phyloP scores from a whole-genome alignment of 2,329 filamentous ascomycete genomes.

The Trichoderma sp. region DNA sequence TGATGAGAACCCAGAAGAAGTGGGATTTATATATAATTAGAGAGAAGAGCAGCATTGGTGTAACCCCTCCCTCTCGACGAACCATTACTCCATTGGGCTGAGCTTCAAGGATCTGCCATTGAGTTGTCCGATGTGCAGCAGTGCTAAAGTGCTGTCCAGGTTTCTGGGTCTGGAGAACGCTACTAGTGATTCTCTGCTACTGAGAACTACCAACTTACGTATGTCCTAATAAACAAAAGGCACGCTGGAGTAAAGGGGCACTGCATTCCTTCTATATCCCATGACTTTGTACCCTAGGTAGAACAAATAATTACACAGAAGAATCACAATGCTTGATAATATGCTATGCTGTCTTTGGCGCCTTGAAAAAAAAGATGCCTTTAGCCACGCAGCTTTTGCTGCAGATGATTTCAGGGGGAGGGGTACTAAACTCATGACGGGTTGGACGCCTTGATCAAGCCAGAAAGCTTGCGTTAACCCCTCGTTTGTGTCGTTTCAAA shows the following conservation, averaged over 20 bases:
- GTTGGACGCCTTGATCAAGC: conserved; percentile 1
- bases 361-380: neutral
- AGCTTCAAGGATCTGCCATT: neutral
- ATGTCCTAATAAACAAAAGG: neutral
- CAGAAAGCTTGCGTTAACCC: conserved; percentile 60
- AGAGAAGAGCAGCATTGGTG: neutral
- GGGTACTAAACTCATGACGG: neutral
- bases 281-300: neutral
- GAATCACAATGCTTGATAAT: neutral
- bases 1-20: neutral
- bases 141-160: neutral
- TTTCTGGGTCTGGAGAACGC: neutral
- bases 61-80: neutral
- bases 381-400: neutral
- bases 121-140: neutral
- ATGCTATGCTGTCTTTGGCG: neutral
- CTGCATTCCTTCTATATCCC: neutral
- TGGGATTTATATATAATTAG: neutral
- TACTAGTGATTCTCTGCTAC: neutral
- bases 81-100: neutral
- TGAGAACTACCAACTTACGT: neutral
- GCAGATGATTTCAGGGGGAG: neutral
- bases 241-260: neutral
- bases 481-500: conserved; percentile 68
- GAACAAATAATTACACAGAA: neutral